Evolutionary conservation across 2,329 filamentous ascomycete species (phyloP), one percentile per base, ranked within the genome.

Genomic region (Fusarium oligoseptatum): DNA sequence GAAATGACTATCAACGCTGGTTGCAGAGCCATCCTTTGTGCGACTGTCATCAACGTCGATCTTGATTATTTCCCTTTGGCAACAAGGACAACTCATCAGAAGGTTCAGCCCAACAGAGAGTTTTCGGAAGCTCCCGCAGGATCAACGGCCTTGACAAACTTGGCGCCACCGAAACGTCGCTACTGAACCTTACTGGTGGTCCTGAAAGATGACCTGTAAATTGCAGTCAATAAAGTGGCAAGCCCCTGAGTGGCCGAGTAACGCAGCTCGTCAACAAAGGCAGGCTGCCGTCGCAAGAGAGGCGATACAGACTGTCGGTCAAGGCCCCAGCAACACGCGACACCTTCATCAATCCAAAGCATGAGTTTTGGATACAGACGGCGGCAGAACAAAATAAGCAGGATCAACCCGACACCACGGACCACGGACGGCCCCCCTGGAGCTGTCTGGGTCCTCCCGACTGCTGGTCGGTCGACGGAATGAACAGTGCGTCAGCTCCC

Each of bases 71-170:
- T 57, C 32, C 32, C 52, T n/a, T 15, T 37, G n/a, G 29, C 56
- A 41, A 20, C 24, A 6, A 24, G 14, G 20, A 60, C 24, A 41
- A 60, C 15, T 39, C 36, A 27, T 37, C 17, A 60, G 10, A 60
- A 60, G 36, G 36, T 41, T 60, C 36, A 66, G 34, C 50, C 56
- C 60, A 27, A 45, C 20, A 55, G 14, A 55, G 41, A 57, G 7
- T 39, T 56, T 45, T 57, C n/a, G 72, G 72, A 75, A 75, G 72
- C 72, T 70, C 60, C 72, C 68, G 72, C 66, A 27, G 56, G 69
- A 73, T 70, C 69, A 62, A 36, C 32, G 41, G 32, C 55, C 67
- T 52, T 72, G 50, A 66, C 60, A 69, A 66, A 32, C 52, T 57
- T 74, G 58, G 72, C 64, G 72, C 56, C 52, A 60, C 57, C 36